Evolutionary conservation across 306 rosid species (phyloP), one percentile per base, ranked within the genome.

Genomic region (Erythrophleum fordii): DNA sequence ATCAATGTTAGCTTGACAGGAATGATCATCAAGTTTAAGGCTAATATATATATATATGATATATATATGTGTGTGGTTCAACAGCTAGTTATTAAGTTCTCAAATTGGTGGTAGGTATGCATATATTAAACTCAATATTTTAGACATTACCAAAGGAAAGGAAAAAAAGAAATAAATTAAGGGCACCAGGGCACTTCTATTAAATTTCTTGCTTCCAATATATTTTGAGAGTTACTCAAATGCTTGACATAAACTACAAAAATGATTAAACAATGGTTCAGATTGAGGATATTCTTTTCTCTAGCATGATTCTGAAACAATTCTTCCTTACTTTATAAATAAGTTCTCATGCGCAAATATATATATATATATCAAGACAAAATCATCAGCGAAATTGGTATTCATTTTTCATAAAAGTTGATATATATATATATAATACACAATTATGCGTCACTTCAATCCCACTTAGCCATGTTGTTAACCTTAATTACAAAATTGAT

Each of bases 91-190:
- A 85, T 81, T 73, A 87, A 83, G 88, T 77, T 84, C 78, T 64
- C 80, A 42, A 29, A 61, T 56, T 82, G 86, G 79, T 83, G 85
- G 88, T 87, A 75, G 90, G 90, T 86, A 70, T 78, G 73, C 80
- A 49, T 82, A 83, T 83, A 83, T 49, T 83, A 73, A 66, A 79
- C 60, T 71, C 70, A 70, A 68, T 75, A 49, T 72, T 68, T 44
- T 51, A 66, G 76, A 73, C 85, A 49, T 26, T 22, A 49, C 56
- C 69, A 70, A 70, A 62, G 3, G 11, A 77, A 84, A 81, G 51
- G 37, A 66, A 34, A 26, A 31, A 70, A 31, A 11, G 17, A n/a
- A 58, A 58, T 11, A 44, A 80, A 56, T 62, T 16, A 64, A 65
- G 37, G 46, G 69, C 37, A 28, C 42, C 7, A 0, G 41, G 10